phyloP scores from a whole-genome alignment of 2,329 filamentous ascomycete species.

The Trichoderma hamatum region DNA sequence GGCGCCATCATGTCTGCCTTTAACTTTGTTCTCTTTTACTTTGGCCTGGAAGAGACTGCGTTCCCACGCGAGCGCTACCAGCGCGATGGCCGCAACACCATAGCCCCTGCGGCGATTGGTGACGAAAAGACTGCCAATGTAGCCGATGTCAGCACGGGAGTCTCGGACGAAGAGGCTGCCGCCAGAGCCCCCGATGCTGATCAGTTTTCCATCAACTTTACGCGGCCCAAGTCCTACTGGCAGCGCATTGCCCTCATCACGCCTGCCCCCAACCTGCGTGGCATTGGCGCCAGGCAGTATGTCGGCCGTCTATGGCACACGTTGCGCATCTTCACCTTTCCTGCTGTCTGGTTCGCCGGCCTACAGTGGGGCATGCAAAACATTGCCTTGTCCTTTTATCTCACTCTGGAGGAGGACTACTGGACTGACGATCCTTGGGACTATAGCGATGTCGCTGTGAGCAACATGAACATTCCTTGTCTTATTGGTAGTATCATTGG shows the following conservation, averaged over 20 bases:
- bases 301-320: slow-evolving; percentile 56
- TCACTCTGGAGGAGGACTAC: slow-evolving; percentile 60
- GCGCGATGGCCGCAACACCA: neutral
- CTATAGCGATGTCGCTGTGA: slow-evolving; percentile 56
- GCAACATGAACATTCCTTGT: slow-evolving; percentile 61
- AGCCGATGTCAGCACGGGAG: slow-evolving; percentile 26
- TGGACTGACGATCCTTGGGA: slow-evolving; percentile 58
- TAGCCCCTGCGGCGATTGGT: neutral
- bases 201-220: slow-evolving; percentile 33
- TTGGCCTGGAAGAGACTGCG: slow-evolving; percentile 56
- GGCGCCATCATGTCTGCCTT: slow-evolving; percentile 53
- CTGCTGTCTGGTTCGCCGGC: slow-evolving; percentile 59
- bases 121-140: slow-evolving; percentile 13
- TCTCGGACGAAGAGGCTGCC: slow-evolving; percentile 28
- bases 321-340: slow-evolving; percentile 59
- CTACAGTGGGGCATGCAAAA: slow-evolving; percentile 63
- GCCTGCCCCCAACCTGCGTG: slow-evolving; percentile 56
- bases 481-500: slow-evolving; percentile 58
- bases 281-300: slow-evolving; percentile 58
- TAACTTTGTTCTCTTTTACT: slow-evolving; percentile 53
- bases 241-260: slow-evolving; percentile 60
- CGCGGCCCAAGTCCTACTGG: slow-evolving; percentile 53
- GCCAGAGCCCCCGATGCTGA: slow-evolving; percentile 30
- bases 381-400: slow-evolving; percentile 62
- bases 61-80: slow-evolving; percentile 46